phyloP scores from a whole-genome alignment of 2,329 filamentous ascomycete genomes.

The Emericellopsis cladophorae region DNA sequence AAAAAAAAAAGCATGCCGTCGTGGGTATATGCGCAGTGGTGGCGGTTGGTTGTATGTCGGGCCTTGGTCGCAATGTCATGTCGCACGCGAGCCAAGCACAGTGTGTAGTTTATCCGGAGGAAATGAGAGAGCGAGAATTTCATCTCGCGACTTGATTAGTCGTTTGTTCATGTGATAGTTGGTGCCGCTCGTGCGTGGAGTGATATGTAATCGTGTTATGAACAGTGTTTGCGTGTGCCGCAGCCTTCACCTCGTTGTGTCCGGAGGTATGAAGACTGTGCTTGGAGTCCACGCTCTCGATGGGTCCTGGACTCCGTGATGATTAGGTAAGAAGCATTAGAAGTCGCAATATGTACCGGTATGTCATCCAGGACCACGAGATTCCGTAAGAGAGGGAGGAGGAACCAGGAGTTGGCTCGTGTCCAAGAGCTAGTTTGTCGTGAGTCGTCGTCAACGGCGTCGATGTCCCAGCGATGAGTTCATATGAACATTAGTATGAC shows the following conservation, averaged over 20 bases:
- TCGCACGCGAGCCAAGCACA: background rate
- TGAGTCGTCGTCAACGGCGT: too few species aligned
- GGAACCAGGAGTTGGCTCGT: too few species aligned
- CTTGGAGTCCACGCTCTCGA: too few species aligned
- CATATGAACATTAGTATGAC: conserved; percentile 38
- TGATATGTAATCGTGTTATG: conserved; percentile 1
- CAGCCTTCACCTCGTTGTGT: background rate
- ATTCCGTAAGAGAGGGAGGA: too few species aligned
- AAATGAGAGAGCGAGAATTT: background rate
- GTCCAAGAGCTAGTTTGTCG: too few species aligned
- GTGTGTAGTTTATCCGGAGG: too few species aligned
- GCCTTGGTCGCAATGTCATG: background rate
- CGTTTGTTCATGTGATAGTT: background rate
- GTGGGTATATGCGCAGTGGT: conserved; percentile 10
- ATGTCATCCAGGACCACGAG: too few species aligned
- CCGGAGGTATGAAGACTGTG: background rate
- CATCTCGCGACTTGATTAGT: background rate
- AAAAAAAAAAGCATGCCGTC: conserved; percentile 9
- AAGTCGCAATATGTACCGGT: too few species aligned
- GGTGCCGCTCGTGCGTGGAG: background rate
- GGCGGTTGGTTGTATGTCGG: conserved; percentile 1
- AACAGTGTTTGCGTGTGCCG: background rate
- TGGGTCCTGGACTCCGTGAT: too few species aligned
- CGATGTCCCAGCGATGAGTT: background rate
- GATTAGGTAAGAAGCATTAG: too few species aligned